Base-by-base conservation (phyloP, 2,329 filamentous ascomycete genomes). In the Laburnicola sp. region DNA sequence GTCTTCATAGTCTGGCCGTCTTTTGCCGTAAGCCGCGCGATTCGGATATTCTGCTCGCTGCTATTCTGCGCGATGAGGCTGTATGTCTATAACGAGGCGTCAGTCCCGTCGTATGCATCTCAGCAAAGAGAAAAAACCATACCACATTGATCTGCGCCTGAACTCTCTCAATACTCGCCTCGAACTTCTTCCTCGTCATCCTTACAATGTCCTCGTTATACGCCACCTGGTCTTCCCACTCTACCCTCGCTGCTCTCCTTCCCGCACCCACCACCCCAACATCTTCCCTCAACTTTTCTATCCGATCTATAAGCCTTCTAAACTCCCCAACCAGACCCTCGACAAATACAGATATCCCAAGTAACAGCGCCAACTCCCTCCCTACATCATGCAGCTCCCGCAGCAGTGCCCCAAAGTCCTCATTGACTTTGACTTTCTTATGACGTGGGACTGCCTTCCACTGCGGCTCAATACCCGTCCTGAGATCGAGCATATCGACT, bases 1-100 rank as follows among this genome's bases (percentile, higher is more conserved):
- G 48, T 45, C 26, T 50, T 50, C 48, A 50, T 50, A 26, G 42
- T 50, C 22, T 40, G 35, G 26, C 48, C 45, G 28, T 50, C 48
- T 7, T 35, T 31, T 10, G 48, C 48, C 4, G 42, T 45, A 21
- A 50, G 28, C 1, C 25, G 21, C 5, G 48, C 48, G n/a, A 50
- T 50, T 23, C 26, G 48, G 23, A 40, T 40, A 9, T 49, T 49
- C 25, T 44, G 47, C 32, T 49, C 47, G 27, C 38, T 50, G 10
- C 31, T 28, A 6, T 32, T 45, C 27, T 50, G 48, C 11, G 48
- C 42, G 32, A 45, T 45, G 2, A 50, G 38, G 22, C 41, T 45
- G 22, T 45, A 50, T 3, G 42, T 32, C 43, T 46, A 38, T 32
- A 11, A 11, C 11, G 30, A 34, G 11, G 3, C 6, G 9, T 34